phyloP scores from a whole-genome alignment of 2,329 filamentous ascomycete species.

The Alternaria postmessia region DNA sequence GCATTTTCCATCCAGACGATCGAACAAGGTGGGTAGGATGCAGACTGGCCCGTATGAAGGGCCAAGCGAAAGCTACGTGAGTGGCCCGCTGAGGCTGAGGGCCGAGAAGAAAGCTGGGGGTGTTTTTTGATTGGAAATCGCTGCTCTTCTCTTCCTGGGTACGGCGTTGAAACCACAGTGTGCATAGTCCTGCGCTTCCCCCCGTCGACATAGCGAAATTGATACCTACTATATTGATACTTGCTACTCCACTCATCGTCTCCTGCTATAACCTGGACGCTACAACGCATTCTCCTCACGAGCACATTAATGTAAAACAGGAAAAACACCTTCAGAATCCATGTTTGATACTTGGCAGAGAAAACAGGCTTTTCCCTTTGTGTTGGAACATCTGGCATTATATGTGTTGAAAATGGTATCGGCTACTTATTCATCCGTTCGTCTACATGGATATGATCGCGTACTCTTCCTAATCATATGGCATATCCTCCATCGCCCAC shows the following conservation, averaged over 20 bases:
- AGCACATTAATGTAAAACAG: background rate
- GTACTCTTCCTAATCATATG: background rate
- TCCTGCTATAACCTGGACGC: background rate
- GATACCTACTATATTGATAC: constrained; percentile 11
- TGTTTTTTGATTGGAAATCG: constrained; percentile 9
- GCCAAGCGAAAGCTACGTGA: constrained; percentile 7
- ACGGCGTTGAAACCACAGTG: constrained; percentile 19
- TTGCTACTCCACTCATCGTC: background rate
- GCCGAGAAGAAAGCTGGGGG: constrained; percentile 4
- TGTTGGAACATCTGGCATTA: background rate
- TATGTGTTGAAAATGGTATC: constrained; percentile 10
- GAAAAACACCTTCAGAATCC: background rate
- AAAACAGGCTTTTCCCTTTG: background rate
- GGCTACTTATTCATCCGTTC: constrained; percentile 9
- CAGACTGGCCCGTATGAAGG: background rate
- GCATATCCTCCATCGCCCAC: background rate
- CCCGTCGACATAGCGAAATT: constrained; percentile 12
- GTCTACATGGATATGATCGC: constrained; percentile 5
- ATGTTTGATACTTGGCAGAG: background rate
- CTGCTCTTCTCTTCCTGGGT: constrained; percentile 11
- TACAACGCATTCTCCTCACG: background rate
- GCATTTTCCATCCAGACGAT: background rate
- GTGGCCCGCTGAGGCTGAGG: constrained; percentile 6
- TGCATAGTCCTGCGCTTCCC: constrained; percentile 13
- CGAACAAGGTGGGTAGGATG: background rate